These are phyloP conservation scores for Babesia bovis DNA, from an alignment of 169 alveolate species.

Conservation along the genomic window DNA sequence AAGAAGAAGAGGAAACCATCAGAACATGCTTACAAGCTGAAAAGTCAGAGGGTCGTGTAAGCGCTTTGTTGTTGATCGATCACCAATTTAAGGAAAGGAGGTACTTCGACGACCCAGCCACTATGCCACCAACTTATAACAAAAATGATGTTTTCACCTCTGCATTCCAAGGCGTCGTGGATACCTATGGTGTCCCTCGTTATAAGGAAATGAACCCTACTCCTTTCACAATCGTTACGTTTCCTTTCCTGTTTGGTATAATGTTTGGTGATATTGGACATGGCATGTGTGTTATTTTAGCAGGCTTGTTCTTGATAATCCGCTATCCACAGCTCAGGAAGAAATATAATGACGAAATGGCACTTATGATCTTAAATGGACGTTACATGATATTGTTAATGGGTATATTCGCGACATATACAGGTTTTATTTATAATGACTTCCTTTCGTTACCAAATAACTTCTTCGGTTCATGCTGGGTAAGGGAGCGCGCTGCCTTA, in stretches of 20 bases:
- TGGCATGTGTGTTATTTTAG: constrained; percentile 88
- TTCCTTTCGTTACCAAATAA: constrained; percentile 93
- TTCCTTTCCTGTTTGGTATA: constrained; percentile 99
- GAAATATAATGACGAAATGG: constrained; percentile 65
- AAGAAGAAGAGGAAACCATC: constrained; percentile 86
- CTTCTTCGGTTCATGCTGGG: constrained; percentile 89
- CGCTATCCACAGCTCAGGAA: constrained; percentile 71
- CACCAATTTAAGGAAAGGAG: constrained; percentile 52
- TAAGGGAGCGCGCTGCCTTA: constrained; percentile 43
- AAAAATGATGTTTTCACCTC: constrained; percentile 90
- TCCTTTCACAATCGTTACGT: constrained; percentile 93
- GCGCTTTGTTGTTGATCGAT: constrained; percentile 82
- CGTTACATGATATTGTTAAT: constrained; percentile 92
- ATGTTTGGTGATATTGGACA: constrained; percentile 99
- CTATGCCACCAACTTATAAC: constrained; percentile 94
- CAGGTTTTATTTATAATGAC: constrained; percentile 97
- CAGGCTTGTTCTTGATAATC: constrained; percentile 80
- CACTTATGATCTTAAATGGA: constrained; percentile 76
- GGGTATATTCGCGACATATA: constrained; percentile 94
- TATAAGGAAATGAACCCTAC: constrained; percentile 98
- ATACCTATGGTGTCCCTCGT: constrained; percentile 99
- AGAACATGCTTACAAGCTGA: constrained; percentile 79
- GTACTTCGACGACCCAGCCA: constrained; percentile 76
- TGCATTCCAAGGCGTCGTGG: constrained; percentile 93
- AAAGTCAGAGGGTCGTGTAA: constrained; percentile 74